A percentile compares a stretch with the other conserved stretches of the same genome.
These are phyloP conservation scores for Lentinus brumalis DNA, from an alignment of 768 basidiomycete species.

Conservation along the genomic window DNA sequence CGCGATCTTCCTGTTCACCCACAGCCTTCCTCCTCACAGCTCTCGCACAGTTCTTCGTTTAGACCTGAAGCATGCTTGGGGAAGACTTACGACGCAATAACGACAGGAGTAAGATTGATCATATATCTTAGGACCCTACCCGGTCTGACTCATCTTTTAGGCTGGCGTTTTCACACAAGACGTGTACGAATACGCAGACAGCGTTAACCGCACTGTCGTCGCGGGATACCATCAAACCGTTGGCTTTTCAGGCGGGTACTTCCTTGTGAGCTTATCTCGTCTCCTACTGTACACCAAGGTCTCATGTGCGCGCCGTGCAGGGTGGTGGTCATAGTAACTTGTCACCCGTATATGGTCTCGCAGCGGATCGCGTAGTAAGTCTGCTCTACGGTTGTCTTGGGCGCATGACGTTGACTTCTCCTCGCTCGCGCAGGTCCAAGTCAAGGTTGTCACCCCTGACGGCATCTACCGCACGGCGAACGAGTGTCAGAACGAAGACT, in stretches of 20 bases:
- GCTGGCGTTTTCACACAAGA: conserved; percentile 35
- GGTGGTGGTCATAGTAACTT: conserved; percentile 35
- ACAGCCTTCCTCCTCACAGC: conserved; percentile 2
- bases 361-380: conserved; percentile 34
- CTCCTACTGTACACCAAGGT: background rate
- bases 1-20: too few species aligned
- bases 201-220: conserved; percentile 37
- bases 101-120: conserved; percentile 29
- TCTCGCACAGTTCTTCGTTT: conserved; percentile 17
- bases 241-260: conserved; percentile 41
- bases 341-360: conserved; percentile 32
- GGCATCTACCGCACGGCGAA: conserved; percentile 48
- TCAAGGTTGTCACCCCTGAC: conserved; percentile 56
- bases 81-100: conserved; percentile 31
- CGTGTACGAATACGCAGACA: conserved; percentile 38
- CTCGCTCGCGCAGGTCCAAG: conserved; percentile 38
- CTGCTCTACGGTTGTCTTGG: background rate
- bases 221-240: conserved; percentile 39
- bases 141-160: conserved; percentile 16
- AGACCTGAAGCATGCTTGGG: conserved; percentile 19
- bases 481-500: conserved; percentile 48
- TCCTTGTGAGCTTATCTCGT: conserved; percentile 22
- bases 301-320: conserved; percentile 5
- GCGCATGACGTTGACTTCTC: too few species aligned
- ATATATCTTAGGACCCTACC: background rate